Base-by-base conservation (phyloP, 345 rosid species). In the Turritis glabra region DNA sequence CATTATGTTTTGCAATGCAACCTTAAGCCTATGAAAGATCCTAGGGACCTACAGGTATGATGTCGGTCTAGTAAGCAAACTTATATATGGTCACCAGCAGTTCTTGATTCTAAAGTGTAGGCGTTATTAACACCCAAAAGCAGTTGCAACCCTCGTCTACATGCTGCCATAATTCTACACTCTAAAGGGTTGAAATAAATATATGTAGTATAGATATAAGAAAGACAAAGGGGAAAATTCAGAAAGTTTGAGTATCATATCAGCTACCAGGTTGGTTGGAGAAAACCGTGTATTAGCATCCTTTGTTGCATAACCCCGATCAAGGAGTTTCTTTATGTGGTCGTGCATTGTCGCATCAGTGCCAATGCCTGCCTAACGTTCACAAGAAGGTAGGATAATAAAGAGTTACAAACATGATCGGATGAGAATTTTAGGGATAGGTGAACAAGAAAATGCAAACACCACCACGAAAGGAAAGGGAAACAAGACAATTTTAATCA, bases 301-400 rank as follows among this genome's bases (percentile, higher is more conserved):
- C 84, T 94, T 94, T 68, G 92, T 92, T 43, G 87, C 98, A 83
- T 94, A 94, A 77, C 84, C 91, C 62, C 97, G 86, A 87, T 94
- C 98, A 50, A 91, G 96, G 76, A 94, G 85, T 89, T 94, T 94
- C 80, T 94, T 87, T 54, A 94, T 94, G 84, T 94, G 99, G 73
- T 94, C 99, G 59, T 94, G 99, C 99, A 94, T 94, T 26, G 99
- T 94, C 73, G 99, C 99, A 81, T 92, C 99, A 0, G 97, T 94
- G 55, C 99, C 99, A 82, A 94, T 94, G 60, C 97, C 97, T 1
- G 96, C 99, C 99, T 94, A 73, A 56, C 6, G 57, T 30, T 70
- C 53, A 64, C 52, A 82, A 71, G 26, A 55, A 58, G 62, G 10
- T 19, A 54, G 23, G 46, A 40, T 12, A 59, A 26, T 35, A 63